Base-by-base conservation (phyloP, 1,284 basidiomycete species). In the Boletus sp. region DNA sequence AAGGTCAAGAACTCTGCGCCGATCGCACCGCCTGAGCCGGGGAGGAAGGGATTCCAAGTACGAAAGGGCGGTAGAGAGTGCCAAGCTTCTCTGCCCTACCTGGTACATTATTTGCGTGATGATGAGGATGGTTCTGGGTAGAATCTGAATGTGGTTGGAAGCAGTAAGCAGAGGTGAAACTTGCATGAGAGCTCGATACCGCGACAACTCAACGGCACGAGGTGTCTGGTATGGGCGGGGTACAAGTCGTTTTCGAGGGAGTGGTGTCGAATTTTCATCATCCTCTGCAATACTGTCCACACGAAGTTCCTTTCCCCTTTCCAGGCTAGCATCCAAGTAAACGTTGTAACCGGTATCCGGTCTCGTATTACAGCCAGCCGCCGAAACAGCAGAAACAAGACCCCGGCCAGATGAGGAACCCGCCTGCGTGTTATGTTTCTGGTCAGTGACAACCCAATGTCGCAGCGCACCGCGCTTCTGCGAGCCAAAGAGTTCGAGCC, bases 401-500 rank as follows among this genome's bases (percentile, higher is more conserved):
- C 20, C n/a, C n/a, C n/a, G n/a, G n/a, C n/a, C n/a, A n/a, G n/a
- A n/a, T n/a, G n/a, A n/a, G n/a, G n/a, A n/a, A 22, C 23, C 44
- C 39, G 48, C 46, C 30, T 34, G 25, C 30, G 17, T 9, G 34
- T 17, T 19, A 16, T 39, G 16, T 30, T 32, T 46, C 19, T 8
- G 32, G 41, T 48, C 23, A 8, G 48, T 22, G 34, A 49, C 35
- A 20, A 51, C 46, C 58, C 61, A 57, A 26, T 49, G 62, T 33
- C 63, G 67, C 25, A 58, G 38, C 8, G 63, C 64, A 40, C 66
- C 66, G 27, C 64, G 61, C 52, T 67, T 72, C 33, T 63, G 58
- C 17, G 68, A 59, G 41, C 67, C 66, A 53, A 77, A 74, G 50
- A 82, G 72, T 52, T 82, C 78, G 38, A 78, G 47, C 80, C 79